Base-by-base conservation (phyloP, 495 filamentous ascomycete species). In the Talaromyces wortmannii region DNA sequence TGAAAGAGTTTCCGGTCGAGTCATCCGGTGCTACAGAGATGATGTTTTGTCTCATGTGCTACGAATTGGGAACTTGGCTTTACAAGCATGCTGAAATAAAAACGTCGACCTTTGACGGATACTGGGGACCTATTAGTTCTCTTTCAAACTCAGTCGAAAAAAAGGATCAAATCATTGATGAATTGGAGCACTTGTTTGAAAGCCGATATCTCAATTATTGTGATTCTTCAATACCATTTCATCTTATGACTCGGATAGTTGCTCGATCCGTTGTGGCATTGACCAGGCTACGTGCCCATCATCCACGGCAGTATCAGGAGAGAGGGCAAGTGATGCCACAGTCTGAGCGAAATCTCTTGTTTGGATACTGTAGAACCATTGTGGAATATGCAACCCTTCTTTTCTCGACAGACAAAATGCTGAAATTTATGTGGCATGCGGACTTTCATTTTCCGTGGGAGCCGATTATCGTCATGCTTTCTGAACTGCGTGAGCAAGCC, bases 1-100 rank as follows among this genome's bases (percentile, higher is more conserved):
- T 84, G 67, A 80, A 74, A 7, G 74, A 81, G 52, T 62, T 70
- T 0, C 69, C 81, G 7, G 68, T 68, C 45, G 76, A 81, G 30
- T 75, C 78, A 11, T 69, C 77, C 4, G 82, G 83, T 4, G 71
- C 83, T 0, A 86, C 85, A 4, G 85, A 88, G 50, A 87, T 87
- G 85, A 78, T 83, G 23, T 86, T 86, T 59, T 81, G 78, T 58
- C 66, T 84, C n/a, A 65, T 86, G 18, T 73, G 76, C 44, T 62
- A 73, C 74, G 61, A 79, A 69, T 58, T 67, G 53, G 59, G 73
- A 63, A 55, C 63, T 73, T 67, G 68, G 77, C 52, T 75, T 58
- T 61, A 63, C 59, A 52, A 56, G 40, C 15, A 59, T 4, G 16
- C 33, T 6, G 47, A 53, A 32, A n/a, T n/a, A 5, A 53, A 53